Conservation (phyloP, 129 eudicot species). For the Flaveria bidentis region DNA sequence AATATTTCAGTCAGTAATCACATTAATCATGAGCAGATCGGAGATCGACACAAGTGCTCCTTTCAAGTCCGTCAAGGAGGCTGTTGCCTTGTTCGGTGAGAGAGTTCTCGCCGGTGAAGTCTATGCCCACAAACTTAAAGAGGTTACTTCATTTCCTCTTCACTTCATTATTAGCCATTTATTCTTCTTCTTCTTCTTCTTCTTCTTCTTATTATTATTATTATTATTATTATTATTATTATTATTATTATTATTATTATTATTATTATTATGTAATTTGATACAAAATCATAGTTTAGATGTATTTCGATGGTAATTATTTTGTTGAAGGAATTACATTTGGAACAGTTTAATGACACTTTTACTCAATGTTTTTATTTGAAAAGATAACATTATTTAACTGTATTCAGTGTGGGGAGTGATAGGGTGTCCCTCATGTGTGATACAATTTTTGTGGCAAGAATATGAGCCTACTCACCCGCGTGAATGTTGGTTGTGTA, state of each 20-base stretch:
- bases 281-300: neutral
- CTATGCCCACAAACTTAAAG: constrained; percentile 60
- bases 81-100: constrained; percentile 75
- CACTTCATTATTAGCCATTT: neutral
- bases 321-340: no score
- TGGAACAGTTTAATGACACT: no score
- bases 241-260: neutral
- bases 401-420: no score
- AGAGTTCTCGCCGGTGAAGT: constrained; percentile 68
- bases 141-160: constrained; percentile 36
- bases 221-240: no score
- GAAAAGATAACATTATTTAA: no score
- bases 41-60: constrained; percentile 86
- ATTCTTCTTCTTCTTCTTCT: neutral
- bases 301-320: neutral
- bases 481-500: no score
- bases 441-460: no score
- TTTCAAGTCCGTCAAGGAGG: constrained; percentile 85
- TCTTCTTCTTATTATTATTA: no score
- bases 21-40: constrained; percentile 38
- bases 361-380: no score
- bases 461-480: no score
- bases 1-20: constrained; percentile 12
- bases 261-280: neutral
- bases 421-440: no score